phyloP scores from a whole-genome alignment of 1,284 basidiomycete genomes.

The Ustilago cynodontis region DNA sequence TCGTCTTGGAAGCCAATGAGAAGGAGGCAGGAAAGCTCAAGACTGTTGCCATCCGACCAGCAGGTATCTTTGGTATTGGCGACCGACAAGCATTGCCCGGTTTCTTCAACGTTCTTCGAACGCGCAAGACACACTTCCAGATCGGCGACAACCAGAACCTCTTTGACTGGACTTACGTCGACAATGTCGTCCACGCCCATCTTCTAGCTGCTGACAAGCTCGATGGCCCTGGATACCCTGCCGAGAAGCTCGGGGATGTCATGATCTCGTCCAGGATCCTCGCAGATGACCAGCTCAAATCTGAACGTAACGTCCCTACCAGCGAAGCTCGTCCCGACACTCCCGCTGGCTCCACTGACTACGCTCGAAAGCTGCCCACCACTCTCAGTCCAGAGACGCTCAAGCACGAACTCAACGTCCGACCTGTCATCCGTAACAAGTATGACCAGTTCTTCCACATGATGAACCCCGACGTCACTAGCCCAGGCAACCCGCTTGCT shows the following conservation, averaged over 20 bases:
- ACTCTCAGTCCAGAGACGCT: slow-evolving; percentile 72
- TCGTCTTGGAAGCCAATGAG: slow-evolving; percentile 87
- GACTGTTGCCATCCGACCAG: slow-evolving; percentile 90
- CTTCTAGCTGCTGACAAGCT: slow-evolving; percentile 91
- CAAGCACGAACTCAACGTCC: slow-evolving; percentile 73
- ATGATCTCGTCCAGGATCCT: slow-evolving; percentile 43
- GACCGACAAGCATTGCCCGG: slow-evolving; percentile 89
- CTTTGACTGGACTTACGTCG: slow-evolving; percentile 98
- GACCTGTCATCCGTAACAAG: slow-evolving; percentile 79
- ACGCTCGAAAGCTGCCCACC: slow-evolving; percentile 55
- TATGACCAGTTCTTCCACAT: slow-evolving; percentile 74
- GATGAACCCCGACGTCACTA: slow-evolving; percentile 54
- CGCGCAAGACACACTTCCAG: slow-evolving; percentile 87
- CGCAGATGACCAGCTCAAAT: slow-evolving; percentile 43
- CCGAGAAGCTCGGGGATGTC: slow-evolving; percentile 63
- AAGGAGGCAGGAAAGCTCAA: slow-evolving; percentile 77
- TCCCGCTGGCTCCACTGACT: slow-evolving; percentile 61
- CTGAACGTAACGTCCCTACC: slow-evolving; percentile 58
- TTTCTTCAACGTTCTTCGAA: slow-evolving; percentile 83
- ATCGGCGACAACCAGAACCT: slow-evolving; percentile 93
- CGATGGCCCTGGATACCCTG: slow-evolving; percentile 62
- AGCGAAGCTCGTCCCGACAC: slow-evolving; percentile 57
- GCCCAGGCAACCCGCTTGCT: slow-evolving; percentile 54
- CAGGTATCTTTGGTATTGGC: slow-evolving; percentile 97
- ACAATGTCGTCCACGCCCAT: slow-evolving; percentile 94